A percentile compares a stretch with the other conserved stretches of the same genome.
These are phyloP conservation scores for Alopecurus myosuroides DNA, from an alignment of 176 grass and related monocot species.

Conservation along the genomic window DNA sequence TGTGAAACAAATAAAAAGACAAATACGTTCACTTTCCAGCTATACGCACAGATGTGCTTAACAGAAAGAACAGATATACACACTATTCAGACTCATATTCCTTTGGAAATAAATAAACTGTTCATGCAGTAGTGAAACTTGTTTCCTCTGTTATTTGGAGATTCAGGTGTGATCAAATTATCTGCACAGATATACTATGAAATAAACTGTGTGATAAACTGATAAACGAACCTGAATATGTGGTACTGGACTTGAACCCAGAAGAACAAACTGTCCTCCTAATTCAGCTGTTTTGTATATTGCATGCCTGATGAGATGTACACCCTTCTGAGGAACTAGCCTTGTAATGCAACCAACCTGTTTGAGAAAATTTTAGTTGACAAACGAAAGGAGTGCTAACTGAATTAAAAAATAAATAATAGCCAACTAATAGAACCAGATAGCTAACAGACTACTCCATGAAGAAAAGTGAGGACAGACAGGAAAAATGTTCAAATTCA, in stretches of 20 bases:
- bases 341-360: slow-evolving; percentile 95
- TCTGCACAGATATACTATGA: not conserved
- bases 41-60: not conserved
- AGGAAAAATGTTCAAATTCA: slow-evolving; percentile 20
- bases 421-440: not conserved
- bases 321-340: slow-evolving; percentile 94
- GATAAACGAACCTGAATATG: slow-evolving; percentile 66
- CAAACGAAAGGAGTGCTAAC: not conserved
- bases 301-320: slow-evolving; percentile 94
- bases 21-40: slow-evolving; percentile 1
- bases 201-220: slow-evolving; percentile 1
- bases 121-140: not conserved
- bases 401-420: not conserved
- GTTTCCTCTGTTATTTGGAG: not conserved
- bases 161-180: not conserved
- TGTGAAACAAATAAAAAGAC: slow-evolving; percentile 33
- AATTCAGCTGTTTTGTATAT: slow-evolving; percentile 86
- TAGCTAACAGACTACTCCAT: not conserved
- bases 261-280: slow-evolving; percentile 93
- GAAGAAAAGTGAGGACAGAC: not conserved
- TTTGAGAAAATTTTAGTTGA: slow-evolving; percentile 27
- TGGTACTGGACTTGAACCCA: slow-evolving; percentile 89
- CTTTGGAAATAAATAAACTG: slow-evolving; percentile 10
- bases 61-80: not conserved
- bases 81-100: not conserved